Base-by-base conservation (phyloP, 495 filamentous ascomycete genomes). In the Hyaloscypha hepaticicola region DNA sequence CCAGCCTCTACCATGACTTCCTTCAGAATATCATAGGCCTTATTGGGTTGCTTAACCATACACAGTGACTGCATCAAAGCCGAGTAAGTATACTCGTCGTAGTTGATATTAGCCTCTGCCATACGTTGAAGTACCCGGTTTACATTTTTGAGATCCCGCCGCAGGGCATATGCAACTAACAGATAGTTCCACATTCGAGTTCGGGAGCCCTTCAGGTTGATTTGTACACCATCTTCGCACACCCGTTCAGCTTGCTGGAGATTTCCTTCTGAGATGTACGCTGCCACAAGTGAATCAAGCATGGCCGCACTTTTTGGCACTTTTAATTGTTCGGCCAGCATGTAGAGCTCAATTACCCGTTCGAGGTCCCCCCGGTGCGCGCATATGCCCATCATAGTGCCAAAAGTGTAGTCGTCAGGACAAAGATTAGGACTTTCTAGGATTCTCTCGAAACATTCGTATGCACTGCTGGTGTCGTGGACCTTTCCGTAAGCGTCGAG, bases 181-280 rank as follows among this genome's bases (percentile, higher is more conserved):
- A 97, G 75, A 22, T 82, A 77, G 71, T 97, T 97, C 90, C 91
- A 97, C 76, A 94, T 85, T 53, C 78, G 73, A 16, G 87, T 86
- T 38, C 78, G 77, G 48, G 77, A 79, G 3, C 64, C 67, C 24
- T 63, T 67, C 12, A 81, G 74, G 61, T 77, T 62, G n/a, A 78
- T 63, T 0, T 71, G 65, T 48, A 79, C 61, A 58, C 77, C 75
- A 1, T 76, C 74, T 29, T 78, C 80, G 48, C 73, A 79, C 55
- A 93, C 69, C 26, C 74, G 70, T 73, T 92, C 87, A 11, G 92
- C 91, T 68, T 81, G 74, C 34, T 77, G 69, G 50, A 87, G 73
- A 19, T 81, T 73, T 21, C 83, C 81, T 63, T 87, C 85, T n/a
- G 83, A 81, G 65, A 90, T 85, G 75, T 91, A 87, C 0, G 83